phyloP scores from a whole-genome alignment of 306 rosid species.

The peach (Prunus persica) region DNA sequence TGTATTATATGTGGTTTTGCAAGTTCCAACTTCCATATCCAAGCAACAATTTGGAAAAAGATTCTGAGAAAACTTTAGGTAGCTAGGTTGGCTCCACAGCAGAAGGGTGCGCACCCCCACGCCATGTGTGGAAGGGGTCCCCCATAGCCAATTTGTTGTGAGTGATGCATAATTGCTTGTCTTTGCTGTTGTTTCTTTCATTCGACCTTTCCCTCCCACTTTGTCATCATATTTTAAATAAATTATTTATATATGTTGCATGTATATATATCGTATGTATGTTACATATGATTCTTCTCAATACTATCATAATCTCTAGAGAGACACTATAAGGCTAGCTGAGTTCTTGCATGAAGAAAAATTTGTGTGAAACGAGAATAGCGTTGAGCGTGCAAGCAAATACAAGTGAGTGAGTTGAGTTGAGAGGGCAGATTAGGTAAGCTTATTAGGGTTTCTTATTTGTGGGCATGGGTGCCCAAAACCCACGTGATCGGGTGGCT shows the following conservation, averaged over 20 bases:
- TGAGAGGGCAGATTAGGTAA: conserved; percentile 43
- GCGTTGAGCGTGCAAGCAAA: no score
- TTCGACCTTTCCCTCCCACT: conserved; percentile 34
- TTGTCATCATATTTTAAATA: background rate
- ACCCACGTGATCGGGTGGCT: conserved; percentile 85
- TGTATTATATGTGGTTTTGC: conserved; percentile 21
- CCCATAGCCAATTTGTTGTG: conserved; percentile 60
- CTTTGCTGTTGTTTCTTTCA: conserved; percentile 68
- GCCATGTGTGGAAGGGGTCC: conserved; percentile 97
- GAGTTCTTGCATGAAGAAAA: no score
- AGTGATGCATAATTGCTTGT: conserved; percentile 49
- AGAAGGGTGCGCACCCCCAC: conserved; percentile 48
- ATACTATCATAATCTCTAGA: no score
- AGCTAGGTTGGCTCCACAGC: conserved; percentile 56
- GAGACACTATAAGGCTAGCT: no score
- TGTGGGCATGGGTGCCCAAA: conserved; percentile 49
- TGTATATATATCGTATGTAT: no score
- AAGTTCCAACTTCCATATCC: background rate
- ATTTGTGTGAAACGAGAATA: no score
- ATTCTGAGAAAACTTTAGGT: conserved; percentile 45
- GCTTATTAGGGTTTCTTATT: conserved; percentile 27
- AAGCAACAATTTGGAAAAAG: conserved; percentile 47
- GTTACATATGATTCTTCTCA: no score
- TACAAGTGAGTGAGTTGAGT: background rate
- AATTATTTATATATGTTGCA: no score